phyloP scores from a whole-genome alignment of 2,329 filamentous ascomycete species.

The Sarocladiaceae sp. region DNA sequence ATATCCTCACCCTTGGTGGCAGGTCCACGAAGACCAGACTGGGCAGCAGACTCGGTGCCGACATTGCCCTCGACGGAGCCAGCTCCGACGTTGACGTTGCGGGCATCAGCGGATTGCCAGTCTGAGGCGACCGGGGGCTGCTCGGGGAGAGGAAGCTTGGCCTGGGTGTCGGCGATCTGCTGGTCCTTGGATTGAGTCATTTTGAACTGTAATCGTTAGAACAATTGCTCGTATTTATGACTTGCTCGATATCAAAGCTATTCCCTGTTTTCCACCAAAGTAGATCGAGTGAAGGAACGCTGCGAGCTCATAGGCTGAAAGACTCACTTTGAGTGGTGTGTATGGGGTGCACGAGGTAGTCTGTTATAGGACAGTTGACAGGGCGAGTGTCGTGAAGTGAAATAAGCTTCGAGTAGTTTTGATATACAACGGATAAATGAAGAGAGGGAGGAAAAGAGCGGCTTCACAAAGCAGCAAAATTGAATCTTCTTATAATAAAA shows the following conservation, averaged over 20 bases:
- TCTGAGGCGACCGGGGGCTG: constrained; percentile 73
- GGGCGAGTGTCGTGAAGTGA: background rate
- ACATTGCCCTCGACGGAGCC: constrained; percentile 48
- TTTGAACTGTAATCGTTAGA: too few species aligned
- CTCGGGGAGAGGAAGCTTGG: constrained; percentile 76
- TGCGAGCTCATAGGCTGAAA: too few species aligned
- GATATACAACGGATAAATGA: background rate
- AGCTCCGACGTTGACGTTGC: constrained; percentile 66
- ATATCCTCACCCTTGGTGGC: constrained; percentile 52
- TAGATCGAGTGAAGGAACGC: too few species aligned
- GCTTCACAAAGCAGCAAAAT: background rate
- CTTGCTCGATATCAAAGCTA: too few species aligned
- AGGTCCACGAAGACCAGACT: constrained; percentile 52
- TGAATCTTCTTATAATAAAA: background rate
- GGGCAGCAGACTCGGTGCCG: constrained; percentile 43
- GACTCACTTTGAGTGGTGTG: background rate
- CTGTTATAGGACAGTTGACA: too few species aligned
- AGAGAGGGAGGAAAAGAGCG: too few species aligned
- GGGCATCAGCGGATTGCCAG: constrained; percentile 68
- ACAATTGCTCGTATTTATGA: too few species aligned
- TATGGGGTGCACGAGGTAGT: background rate
- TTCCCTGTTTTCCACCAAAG: too few species aligned
- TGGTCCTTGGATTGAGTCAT: constrained; percentile 54
- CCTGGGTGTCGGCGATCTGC: constrained; percentile 62
- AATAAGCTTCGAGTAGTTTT: background rate